phyloP scores from a whole-genome alignment of 352 stramenopile species.

The Phytophthora idaei region DNA sequence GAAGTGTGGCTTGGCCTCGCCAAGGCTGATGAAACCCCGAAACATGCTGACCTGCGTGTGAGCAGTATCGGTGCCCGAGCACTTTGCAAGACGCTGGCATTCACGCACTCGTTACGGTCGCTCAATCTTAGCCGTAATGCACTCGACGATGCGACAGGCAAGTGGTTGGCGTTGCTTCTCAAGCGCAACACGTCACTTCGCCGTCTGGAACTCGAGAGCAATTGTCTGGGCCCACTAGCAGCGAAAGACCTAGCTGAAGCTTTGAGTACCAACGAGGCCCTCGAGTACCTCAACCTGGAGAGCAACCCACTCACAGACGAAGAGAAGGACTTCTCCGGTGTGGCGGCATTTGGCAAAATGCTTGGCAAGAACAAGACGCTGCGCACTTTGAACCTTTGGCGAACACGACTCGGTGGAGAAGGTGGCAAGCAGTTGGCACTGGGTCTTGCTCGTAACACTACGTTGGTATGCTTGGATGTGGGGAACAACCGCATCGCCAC shows the following conservation, averaged over 20 bases:
- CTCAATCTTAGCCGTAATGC: conserved; percentile 72
- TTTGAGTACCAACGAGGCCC: conserved; percentile 53
- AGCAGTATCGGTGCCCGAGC: conserved; percentile 57
- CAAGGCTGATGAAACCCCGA: conserved; percentile 55
- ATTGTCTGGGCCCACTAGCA: conserved; percentile 56
- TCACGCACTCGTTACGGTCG: conserved; percentile 69
- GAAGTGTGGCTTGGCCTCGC: conserved; percentile 76
- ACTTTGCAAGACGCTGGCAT: conserved; percentile 71
- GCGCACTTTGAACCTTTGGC: conserved; percentile 76
- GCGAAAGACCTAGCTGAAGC: conserved; percentile 63
- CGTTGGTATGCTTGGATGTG: conserved; percentile 76
- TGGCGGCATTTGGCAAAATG: conserved; percentile 60
- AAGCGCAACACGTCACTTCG: conserved; percentile 65
- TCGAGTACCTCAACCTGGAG: conserved; percentile 71
- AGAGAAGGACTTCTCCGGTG: conserved; percentile 75
- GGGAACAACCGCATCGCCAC: conserved; percentile 79
- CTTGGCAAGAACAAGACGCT: conserved; percentile 65
- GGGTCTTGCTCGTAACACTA: conserved; percentile 58
- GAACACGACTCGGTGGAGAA: conserved; percentile 67
- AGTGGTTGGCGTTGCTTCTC: conserved; percentile 63
- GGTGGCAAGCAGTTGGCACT: conserved; percentile 70
- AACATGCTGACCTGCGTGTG: conserved; percentile 61
- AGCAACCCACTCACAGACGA: conserved; percentile 82
- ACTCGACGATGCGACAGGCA: conserved; percentile 69
- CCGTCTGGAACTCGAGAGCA: conserved; percentile 74